Evolutionary conservation across 2,329 filamentous ascomycete genomes (phyloP).

Genomic region (Claviceps pazoutovae): DNA sequence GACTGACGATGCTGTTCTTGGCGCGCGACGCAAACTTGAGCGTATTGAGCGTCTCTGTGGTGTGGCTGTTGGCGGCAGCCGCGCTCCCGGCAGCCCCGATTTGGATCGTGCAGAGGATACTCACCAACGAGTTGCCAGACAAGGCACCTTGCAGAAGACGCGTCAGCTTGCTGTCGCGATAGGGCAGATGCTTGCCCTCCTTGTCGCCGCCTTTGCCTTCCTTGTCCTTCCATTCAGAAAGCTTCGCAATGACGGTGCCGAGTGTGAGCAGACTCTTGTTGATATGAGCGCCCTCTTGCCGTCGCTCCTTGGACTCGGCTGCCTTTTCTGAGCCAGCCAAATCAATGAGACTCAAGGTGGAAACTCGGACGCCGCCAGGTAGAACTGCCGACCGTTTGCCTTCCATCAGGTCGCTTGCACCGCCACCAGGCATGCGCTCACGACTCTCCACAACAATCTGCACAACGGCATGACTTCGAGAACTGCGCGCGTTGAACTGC

Average conservation of each 20-base stretch:
- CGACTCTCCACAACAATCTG: constrained; percentile 97
- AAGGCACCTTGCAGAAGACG: constrained; percentile 81
- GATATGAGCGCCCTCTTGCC: constrained; percentile 92
- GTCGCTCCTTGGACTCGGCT: constrained; percentile 84
- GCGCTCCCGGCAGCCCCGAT: constrained; percentile 63
- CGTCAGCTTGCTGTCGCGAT: constrained; percentile 94
- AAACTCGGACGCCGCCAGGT: constrained; percentile 87
- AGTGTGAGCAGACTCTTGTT: constrained; percentile 95
- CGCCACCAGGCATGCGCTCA: constrained; percentile 55
- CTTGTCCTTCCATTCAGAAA: constrained; percentile 85
- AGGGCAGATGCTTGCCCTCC: constrained; percentile 84
- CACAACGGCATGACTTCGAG: constrained; percentile 93
- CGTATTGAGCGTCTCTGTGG: constrained; percentile 83
- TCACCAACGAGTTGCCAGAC: constrained; percentile 86
- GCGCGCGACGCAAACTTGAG: constrained; percentile 92
- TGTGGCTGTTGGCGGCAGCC: constrained; percentile 60
- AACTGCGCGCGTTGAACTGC: constrained; percentile 93
- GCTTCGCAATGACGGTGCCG: constrained; percentile 82
- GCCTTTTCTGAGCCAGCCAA: constrained; percentile 92
- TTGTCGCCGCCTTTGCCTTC: constrained; percentile 59
- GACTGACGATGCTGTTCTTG: constrained; percentile 95
- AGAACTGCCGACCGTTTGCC: constrained; percentile 55
- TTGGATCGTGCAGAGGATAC: constrained; percentile 93
- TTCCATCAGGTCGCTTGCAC: constrained; percentile 21
- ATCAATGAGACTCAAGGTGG: constrained; percentile 89